Evolutionary conservation across 768 basidiomycete species (phyloP).

Genomic region (Boletus subparvulus): DNA sequence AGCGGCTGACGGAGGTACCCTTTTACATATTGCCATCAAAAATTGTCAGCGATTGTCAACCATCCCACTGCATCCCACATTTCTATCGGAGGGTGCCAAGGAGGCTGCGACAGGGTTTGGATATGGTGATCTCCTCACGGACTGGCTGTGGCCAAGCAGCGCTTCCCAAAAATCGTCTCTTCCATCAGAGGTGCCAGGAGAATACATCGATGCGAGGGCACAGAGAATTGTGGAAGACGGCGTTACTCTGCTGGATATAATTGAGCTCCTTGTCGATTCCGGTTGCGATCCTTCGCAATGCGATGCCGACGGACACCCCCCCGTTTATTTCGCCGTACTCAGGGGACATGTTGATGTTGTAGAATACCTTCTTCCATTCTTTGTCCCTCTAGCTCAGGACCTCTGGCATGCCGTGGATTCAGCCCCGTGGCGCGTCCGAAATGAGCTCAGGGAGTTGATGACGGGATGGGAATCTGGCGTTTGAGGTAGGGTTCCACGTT

Average conservation of each 20-base stretch:
- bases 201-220: too few species aligned
- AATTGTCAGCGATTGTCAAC: too few species aligned
- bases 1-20: background rate
- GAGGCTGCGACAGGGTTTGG: too few species aligned
- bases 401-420: background rate
- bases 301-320: background rate
- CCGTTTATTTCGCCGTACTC: background rate
- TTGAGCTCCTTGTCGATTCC: background rate
- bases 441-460: background rate
- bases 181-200: too few species aligned
- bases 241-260: background rate
- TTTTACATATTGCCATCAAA: background rate
- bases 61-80: too few species aligned
- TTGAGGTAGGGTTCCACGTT: background rate
- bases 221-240: too few species aligned
- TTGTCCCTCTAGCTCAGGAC: background rate
- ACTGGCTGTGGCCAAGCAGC: too few species aligned
- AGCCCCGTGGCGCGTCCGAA: background rate
- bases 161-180: too few species aligned
- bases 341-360: background rate
- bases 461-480: background rate
- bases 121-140: too few species aligned
- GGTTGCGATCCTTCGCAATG: slow-evolving; percentile 5
- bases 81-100: too few species aligned
- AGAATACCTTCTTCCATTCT: background rate